Evolutionary conservation across 164 flowering plant species (phyloP).

Genomic region (Cinnamomum chago): DNA sequence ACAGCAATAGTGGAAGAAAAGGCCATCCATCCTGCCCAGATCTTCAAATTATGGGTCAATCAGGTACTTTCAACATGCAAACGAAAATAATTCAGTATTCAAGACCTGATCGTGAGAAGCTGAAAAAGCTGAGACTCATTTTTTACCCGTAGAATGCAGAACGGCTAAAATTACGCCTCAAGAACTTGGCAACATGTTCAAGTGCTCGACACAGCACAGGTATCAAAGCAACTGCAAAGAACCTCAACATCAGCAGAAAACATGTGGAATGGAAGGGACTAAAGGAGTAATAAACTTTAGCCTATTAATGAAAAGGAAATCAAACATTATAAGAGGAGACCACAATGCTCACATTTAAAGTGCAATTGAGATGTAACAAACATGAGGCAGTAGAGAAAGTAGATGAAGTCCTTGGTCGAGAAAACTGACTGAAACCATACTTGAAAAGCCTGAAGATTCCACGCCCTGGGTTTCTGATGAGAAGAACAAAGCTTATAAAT

Average conservation of each 20-base stretch:
- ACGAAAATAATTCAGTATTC: too few species aligned
- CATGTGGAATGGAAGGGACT: neutral
- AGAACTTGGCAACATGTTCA: constrained; percentile 81
- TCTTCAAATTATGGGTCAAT: too few species aligned
- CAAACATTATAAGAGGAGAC: neutral
- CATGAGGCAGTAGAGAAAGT: constrained; percentile 78
- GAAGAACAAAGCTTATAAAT: neutral
- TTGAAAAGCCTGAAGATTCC: constrained; percentile 89
- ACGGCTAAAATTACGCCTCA: constrained; percentile 74
- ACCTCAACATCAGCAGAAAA: constrained; percentile 15
- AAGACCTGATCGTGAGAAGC: too few species aligned
- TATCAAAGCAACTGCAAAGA: constrained; percentile 81
- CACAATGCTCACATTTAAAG: constrained; percentile 62
- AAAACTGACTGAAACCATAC: constrained; percentile 81
- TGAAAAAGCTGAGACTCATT: neutral
- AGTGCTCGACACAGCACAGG: constrained; percentile 78
- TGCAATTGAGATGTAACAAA: constrained; percentile 72
- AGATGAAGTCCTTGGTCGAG: constrained; percentile 91
- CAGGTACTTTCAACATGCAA: too few species aligned
- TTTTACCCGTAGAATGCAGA: constrained; percentile 80
- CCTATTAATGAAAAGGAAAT: neutral
- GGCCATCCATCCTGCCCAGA: too few species aligned
- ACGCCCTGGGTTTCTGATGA: constrained; percentile 87
- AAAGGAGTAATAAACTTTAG: neutral
- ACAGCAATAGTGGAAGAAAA: too few species aligned